A percentile compares a stretch with the other conserved stretches of the same genome.
These are phyloP conservation scores for Acacia concinna DNA, from an alignment of 331 rosid genomes.

Conservation along the genomic window DNA sequence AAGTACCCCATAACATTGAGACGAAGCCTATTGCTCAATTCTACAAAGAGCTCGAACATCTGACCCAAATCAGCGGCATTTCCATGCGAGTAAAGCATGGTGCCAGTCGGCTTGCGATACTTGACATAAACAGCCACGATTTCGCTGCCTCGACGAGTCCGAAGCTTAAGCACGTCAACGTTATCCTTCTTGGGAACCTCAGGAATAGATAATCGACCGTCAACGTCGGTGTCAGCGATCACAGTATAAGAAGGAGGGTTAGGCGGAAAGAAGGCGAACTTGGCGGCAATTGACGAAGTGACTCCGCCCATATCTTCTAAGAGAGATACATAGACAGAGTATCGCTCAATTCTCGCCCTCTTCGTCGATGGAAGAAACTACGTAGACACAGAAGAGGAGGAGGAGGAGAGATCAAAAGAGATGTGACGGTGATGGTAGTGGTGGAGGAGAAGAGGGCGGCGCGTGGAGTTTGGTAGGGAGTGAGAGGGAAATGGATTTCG, in stretches of 20 bases:
- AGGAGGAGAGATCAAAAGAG: not conserved
- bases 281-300: conserved; percentile 73
- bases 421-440: not conserved
- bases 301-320: conserved; percentile 52
- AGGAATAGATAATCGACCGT: conserved; percentile 41
- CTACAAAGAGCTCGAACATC: conserved; percentile 68
- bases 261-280: conserved; percentile 72
- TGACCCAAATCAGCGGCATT: conserved; percentile 77
- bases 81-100: conserved; percentile 68
- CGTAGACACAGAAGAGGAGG: not conserved
- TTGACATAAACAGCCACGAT: conserved; percentile 60
- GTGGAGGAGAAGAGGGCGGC: not conserved
- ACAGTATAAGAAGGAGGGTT: conserved; percentile 61
- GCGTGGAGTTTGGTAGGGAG: conserved; percentile 2
- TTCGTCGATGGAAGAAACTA: not conserved
- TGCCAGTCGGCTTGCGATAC: conserved; percentile 54
- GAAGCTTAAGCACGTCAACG: conserved; percentile 56
- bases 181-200: conserved; percentile 54
- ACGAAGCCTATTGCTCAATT: conserved; percentile 79
- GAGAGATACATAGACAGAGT: not conserved
- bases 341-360: not conserved
- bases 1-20: conserved; percentile 84
- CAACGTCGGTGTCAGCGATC: conserved; percentile 32
- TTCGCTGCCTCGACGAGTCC: conserved; percentile 58
- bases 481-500: not conserved